A percentile compares a stretch with the other conserved stretches of the same genome.
These are phyloP conservation scores for Camelina hispida DNA, from an alignment of 345 rosid genomes.

Conservation along the genomic window DNA sequence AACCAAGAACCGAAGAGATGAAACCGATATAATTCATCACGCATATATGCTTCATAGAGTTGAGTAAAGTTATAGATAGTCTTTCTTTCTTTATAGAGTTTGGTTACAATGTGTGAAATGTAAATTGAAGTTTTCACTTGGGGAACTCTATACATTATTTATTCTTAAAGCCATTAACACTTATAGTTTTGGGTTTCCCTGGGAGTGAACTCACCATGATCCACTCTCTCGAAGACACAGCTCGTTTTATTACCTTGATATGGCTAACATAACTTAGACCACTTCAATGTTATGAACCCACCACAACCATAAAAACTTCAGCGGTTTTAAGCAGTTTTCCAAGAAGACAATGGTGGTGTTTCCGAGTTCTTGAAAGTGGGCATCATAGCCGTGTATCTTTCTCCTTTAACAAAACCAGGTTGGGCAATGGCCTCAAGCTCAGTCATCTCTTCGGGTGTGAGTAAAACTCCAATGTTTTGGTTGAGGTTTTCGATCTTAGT, in stretches of 20 bases:
- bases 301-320: conserved; percentile 9
- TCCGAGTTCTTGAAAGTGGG: conserved; percentile 44
- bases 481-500: conserved; percentile 62
- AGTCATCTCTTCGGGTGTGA: conserved; percentile 57
- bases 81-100: neutral
- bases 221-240: neutral
- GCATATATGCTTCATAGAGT: too few species aligned
- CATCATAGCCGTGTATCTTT: conserved; percentile 1
- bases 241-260: neutral
- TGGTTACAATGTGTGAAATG: neutral
- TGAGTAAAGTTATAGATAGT: too few species aligned
- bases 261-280: neutral
- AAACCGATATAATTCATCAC: too few species aligned
- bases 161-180: neutral
- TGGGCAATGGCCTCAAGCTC: conserved; percentile 56
- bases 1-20: too few species aligned
- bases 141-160: conserved; percentile 25
- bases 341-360: conserved; percentile 60
- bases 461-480: conserved; percentile 61
- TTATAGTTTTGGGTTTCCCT: neutral
- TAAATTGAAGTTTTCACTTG: conserved; percentile 36
- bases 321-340: conserved; percentile 43
- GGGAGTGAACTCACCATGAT: neutral
- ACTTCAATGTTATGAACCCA: conserved; percentile 15
- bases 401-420: conserved; percentile 51